These are phyloP conservation scores for Saccharum hybrid DNA, from an alignment of 202 grass and related monocot genomes.

Conservation along the genomic window DNA sequence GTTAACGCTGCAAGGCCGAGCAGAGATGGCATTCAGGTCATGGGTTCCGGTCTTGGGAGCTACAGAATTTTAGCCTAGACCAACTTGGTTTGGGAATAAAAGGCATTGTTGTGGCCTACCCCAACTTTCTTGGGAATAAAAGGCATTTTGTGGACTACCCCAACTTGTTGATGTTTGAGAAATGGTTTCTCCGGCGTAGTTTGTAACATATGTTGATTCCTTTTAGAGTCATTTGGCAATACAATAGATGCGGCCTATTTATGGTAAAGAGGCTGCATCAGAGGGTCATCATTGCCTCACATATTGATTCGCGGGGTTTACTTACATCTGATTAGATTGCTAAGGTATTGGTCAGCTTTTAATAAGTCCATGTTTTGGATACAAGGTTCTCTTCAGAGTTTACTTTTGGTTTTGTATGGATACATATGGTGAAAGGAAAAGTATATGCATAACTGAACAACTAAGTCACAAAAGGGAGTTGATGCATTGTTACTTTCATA, in stretches of 20 bases:
- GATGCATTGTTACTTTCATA: no score
- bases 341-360: neutral
- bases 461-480: no score
- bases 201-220: slow-evolving; percentile 3
- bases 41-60: neutral
- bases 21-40: neutral
- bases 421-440: no score
- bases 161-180: neutral
- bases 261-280: neutral
- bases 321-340: neutral
- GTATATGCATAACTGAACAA: no score
- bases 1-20: neutral
- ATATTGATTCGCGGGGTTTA: neutral
- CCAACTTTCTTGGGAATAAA: neutral
- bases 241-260: neutral
- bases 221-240: neutral
- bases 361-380: no score
- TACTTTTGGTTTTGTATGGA: no score
- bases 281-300: no score
- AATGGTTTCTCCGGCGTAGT: neutral
- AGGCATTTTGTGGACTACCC: neutral
- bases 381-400: no score
- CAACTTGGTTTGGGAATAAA: neutral
- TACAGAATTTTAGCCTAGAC: no score
- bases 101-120: neutral